Percentiles rank a stretch among this genome's conserved stretches.
Conservation (phyloP, 495 filamentous ascomycete genomes). For the Aspergillus sparsus region DNA sequence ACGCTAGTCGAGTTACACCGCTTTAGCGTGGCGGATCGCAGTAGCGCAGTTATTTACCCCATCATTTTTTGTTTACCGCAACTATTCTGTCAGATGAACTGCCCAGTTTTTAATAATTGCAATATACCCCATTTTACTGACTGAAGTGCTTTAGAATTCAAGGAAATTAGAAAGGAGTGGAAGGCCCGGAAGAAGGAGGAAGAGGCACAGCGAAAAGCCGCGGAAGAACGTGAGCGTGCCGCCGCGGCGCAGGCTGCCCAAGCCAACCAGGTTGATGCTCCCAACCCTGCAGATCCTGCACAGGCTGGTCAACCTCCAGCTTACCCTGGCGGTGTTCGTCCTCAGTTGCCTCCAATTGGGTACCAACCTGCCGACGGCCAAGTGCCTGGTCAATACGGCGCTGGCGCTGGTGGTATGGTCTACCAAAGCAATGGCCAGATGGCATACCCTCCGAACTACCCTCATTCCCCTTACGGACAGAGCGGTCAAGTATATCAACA, state of each 20-base stretch:
- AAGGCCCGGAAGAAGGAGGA: slow-evolving; percentile 99
- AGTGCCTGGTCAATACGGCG: slow-evolving; percentile 66
- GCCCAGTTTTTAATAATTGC: neutral
- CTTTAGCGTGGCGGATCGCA: slow-evolving; percentile 45
- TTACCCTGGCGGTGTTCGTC: slow-evolving; percentile 60
- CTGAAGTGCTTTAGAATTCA: slow-evolving; percentile 71
- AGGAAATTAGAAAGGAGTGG: slow-evolving; percentile 99
- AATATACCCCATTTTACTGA: slow-evolving; percentile 4
- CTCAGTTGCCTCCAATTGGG: slow-evolving; percentile 84
- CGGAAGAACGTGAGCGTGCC: slow-evolving; percentile 81
- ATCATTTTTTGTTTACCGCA: too few species aligned
- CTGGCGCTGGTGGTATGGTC: slow-evolving; percentile 56
- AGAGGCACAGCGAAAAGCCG: slow-evolving; percentile 82
- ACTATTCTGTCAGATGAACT: too few species aligned
- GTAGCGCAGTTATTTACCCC: slow-evolving; percentile 37
- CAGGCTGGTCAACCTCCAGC: slow-evolving; percentile 56
- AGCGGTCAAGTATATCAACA: slow-evolving; percentile 75
- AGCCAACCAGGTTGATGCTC: slow-evolving; percentile 57
- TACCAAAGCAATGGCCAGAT: slow-evolving; percentile 68
- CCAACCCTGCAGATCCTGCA: slow-evolving; percentile 55
- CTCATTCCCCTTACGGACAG: slow-evolving; percentile 74
- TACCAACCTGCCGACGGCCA: slow-evolving; percentile 69
- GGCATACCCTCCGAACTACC: slow-evolving; percentile 67
- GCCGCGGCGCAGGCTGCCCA: slow-evolving; percentile 57
- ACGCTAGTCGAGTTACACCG: slow-evolving; percentile 56